Evolutionary conservation across 2,329 filamentous ascomycete species (phyloP).

Genomic region (Scytalidium sp.): DNA sequence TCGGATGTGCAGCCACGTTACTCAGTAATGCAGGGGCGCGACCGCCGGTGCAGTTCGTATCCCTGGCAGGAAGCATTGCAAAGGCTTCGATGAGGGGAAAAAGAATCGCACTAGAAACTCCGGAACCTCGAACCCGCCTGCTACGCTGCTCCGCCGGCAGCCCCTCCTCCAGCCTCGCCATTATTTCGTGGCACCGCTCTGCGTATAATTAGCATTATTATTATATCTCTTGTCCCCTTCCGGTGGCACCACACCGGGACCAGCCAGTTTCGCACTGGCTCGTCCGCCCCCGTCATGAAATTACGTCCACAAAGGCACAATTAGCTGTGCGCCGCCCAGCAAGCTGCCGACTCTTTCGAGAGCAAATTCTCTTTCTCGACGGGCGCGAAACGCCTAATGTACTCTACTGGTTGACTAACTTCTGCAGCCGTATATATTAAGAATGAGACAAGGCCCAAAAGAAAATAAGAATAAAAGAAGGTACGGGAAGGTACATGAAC

Average conservation of each 20-base stretch:
- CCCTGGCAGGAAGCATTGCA: conserved; percentile 12
- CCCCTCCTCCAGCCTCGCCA: not conserved
- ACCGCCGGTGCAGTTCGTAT: conserved; percentile 1
- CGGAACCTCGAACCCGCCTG: not conserved
- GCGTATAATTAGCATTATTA: no score
- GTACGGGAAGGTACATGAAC: not conserved
- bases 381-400: no score
- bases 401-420: no score
- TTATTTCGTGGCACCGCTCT: no score
- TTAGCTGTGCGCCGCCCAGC: no score
- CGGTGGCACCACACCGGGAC: not conserved
- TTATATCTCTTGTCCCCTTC: no score
- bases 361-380: no score
- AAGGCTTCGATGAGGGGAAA: conserved; percentile 18
- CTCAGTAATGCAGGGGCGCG: not conserved
- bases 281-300: not conserved
- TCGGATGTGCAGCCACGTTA: not conserved
- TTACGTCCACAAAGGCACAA: no score
- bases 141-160: not conserved
- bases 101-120: conserved; percentile 1
- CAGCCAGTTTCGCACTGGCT: not conserved
- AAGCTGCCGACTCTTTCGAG: no score
- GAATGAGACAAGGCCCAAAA: no score
- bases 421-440: no score
- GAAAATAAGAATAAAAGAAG: not conserved